Base-by-base conservation (phyloP, 2,329 filamentous ascomycete species). In the Exophiala calicioides region DNA sequence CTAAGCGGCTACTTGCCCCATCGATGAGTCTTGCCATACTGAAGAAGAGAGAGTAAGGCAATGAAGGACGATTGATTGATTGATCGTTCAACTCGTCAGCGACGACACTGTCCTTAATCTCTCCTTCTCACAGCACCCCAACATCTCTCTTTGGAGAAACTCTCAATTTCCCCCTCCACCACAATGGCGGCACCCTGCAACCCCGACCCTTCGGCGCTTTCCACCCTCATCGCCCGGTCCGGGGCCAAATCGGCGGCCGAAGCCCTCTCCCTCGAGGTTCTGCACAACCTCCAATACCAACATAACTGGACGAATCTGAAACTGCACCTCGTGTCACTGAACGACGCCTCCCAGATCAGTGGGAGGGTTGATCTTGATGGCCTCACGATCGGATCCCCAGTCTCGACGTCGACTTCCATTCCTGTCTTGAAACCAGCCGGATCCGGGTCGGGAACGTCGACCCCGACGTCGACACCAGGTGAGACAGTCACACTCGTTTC, bases 201-300 rank as follows among this genome's bases (percentile, higher is more conserved):
- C 9, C 61, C 62, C 1, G 30, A 55, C 6, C 61, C 64, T 8
- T 74, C 72, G 9, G 65, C 72, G 12, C 62, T 74, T 31, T 67
- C 66, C 15, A 60, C 62, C 12, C 65, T 72, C 41, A 67, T 74
- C 43, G 49, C 63, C n/a, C 51, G 61, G 21, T 56, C 62, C 29
- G 51, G 60, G 3, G 43, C 55, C 7, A 39, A 56, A 29, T 50
- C 57, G 30, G 62, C 67, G 4, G 51, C 60, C 47, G 58, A 64
- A 41, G 68, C 76, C 50, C 75, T 81, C 48, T 75, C 79, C 6
- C 64, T 77, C 36, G 78, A 83, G 63, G 72, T 82, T 57, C 71
- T 77, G 37, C 80, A 85, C 67, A 84, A 84, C 64, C 78, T 85
- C 56, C 73, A 77, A 61, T 70, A 81, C 65, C 79, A 84, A 61